Percentiles rank a stretch among this genome's conserved stretches.
Evolutionary conservation across 2,329 filamentous ascomycete species (phyloP).

Genomic region (Basipetospora chlamydospora): DNA sequence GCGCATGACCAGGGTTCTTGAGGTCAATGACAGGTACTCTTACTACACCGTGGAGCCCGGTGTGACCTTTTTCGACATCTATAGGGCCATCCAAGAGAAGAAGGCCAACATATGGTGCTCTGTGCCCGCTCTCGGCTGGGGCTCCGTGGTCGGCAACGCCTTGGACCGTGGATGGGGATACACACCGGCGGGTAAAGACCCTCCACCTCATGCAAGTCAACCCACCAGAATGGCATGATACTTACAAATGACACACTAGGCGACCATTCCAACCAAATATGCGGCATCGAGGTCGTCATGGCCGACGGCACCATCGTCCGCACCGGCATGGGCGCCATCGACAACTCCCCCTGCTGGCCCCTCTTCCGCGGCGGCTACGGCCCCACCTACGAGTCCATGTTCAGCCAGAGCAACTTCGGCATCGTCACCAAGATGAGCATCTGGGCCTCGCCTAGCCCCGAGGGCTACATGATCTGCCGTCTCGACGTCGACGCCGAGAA

Average conservation of each 20-base stretch:
- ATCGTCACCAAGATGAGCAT: conserved; percentile 41
- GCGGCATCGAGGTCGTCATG: conserved; percentile 28
- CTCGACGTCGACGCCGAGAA: conserved; percentile 22
- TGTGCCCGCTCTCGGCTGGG: conserved; percentile 25
- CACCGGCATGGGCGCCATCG: conserved; percentile 32
- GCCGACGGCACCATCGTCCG: conserved; percentile 28
- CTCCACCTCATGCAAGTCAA: too few species aligned
- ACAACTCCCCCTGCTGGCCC: conserved; percentile 23
- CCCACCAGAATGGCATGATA: too few species aligned
- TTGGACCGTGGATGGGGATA: conserved; percentile 31
- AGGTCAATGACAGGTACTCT: conserved; percentile 32
- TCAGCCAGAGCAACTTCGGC: conserved; percentile 36
- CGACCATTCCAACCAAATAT: conserved; percentile 26
- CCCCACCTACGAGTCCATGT: conserved; percentile 27
- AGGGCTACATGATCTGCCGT: conserved; percentile 21
- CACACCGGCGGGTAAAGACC: conserved; percentile 17
- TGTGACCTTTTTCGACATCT: conserved; percentile 35
- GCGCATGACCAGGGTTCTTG: conserved; percentile 36
- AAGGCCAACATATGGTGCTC: conserved; percentile 26
- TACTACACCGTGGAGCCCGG: conserved; percentile 40
- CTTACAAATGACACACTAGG: too few species aligned
- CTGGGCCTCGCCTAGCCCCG: conserved; percentile 20
- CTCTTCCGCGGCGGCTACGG: conserved; percentile 25
- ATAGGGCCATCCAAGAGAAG: conserved; percentile 25
- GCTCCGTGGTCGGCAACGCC: conserved; percentile 29